phyloP scores from a whole-genome alignment of 805 yeast species.

The Ogataea chonburiensis region DNA sequence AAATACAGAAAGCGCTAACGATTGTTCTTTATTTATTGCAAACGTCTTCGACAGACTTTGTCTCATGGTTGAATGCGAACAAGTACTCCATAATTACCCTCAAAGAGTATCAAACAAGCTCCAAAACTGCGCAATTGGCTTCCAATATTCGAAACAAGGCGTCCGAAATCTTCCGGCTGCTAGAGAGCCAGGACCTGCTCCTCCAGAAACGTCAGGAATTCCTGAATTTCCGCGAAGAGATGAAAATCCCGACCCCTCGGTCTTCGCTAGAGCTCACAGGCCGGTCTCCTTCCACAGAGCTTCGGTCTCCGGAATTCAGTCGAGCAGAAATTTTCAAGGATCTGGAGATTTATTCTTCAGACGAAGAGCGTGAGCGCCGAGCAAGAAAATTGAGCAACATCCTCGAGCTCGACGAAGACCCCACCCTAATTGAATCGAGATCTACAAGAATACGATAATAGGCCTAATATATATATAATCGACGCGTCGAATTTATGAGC shows the following conservation, averaged over 20 bases:
- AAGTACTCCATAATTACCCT: slow-evolving; percentile 32
- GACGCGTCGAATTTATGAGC: slow-evolving; percentile 6
- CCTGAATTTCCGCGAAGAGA: slow-evolving; percentile 40
- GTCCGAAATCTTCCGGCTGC: slow-evolving; percentile 32
- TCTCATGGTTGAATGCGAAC: slow-evolving; percentile 46
- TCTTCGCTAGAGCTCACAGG: slow-evolving; percentile 27
- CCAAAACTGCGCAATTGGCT: slow-evolving; percentile 24
- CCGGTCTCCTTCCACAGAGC: slow-evolving; percentile 24
- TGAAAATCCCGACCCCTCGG: slow-evolving; percentile 34
- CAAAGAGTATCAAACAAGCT: slow-evolving; percentile 29
- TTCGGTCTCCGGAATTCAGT: slow-evolving; percentile 32
- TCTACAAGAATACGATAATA: slow-evolving; percentile 4
- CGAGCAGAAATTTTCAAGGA: slow-evolving; percentile 23
- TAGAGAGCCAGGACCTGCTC: slow-evolving; percentile 36
- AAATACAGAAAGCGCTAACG: slow-evolving; percentile 50
- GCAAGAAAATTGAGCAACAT: slow-evolving; percentile 20
- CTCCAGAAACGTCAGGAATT: slow-evolving; percentile 41
- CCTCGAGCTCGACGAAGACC: slow-evolving; percentile 21
- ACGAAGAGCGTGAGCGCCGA: slow-evolving; percentile 17
- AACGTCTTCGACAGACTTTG: slow-evolving; percentile 52
- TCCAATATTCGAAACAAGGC: slow-evolving; percentile 41
- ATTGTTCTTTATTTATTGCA: slow-evolving; percentile 50
- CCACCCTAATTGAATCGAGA: slow-evolving; percentile 1
- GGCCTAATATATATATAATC: slow-evolving; percentile 1
- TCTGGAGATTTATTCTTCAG: slow-evolving; percentile 15